A percentile compares a stretch with the other conserved stretches of the same genome.
phyloP scores from a whole-genome alignment of 306 rosid genomes.

The Lathyrus aphaca region DNA sequence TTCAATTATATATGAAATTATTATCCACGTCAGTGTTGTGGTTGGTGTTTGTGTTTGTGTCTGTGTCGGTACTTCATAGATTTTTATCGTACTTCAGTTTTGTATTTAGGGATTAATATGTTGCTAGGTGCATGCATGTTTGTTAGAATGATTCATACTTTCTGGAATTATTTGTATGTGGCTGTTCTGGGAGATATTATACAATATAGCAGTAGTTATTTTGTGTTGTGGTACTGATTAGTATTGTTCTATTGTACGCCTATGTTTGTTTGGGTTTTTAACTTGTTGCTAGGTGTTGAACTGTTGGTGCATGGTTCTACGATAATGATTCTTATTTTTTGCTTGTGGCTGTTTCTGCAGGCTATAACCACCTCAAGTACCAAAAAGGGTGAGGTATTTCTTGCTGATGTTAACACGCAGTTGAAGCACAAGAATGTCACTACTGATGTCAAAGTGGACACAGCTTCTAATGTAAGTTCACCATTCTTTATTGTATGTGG shows the following conservation, averaged over 20 bases:
- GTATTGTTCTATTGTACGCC: not conserved
- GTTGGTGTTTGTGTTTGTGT: not conserved
- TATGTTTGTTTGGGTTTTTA: not conserved
- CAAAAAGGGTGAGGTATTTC: conserved; percentile 68
- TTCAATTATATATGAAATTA: not conserved
- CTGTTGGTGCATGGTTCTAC: conserved; percentile 5
- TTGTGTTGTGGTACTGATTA: conserved; percentile 9
- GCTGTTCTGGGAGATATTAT: conserved; percentile 49
- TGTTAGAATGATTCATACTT: not conserved
- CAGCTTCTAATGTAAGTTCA: conserved; percentile 67
- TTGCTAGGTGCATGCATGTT: not conserved
- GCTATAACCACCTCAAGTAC: conserved; percentile 80
- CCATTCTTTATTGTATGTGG: not conserved
- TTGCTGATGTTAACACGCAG: conserved; percentile 84
- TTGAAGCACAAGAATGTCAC: conserved; percentile 80
- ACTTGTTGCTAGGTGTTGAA: conserved; percentile 11
- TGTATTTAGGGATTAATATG: not conserved
- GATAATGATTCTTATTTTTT: conserved; percentile 4
- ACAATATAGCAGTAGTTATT: not conserved
- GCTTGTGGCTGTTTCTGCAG: conserved; percentile 46
- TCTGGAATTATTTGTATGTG: not conserved
- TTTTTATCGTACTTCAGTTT: not conserved
- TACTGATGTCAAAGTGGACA: conserved; percentile 85
- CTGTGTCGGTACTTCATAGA: not conserved
- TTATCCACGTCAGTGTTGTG: not conserved